Base-by-base conservation (phyloP, 2,329 filamentous ascomycete species). In the Domatiomyces catenatus region DNA sequence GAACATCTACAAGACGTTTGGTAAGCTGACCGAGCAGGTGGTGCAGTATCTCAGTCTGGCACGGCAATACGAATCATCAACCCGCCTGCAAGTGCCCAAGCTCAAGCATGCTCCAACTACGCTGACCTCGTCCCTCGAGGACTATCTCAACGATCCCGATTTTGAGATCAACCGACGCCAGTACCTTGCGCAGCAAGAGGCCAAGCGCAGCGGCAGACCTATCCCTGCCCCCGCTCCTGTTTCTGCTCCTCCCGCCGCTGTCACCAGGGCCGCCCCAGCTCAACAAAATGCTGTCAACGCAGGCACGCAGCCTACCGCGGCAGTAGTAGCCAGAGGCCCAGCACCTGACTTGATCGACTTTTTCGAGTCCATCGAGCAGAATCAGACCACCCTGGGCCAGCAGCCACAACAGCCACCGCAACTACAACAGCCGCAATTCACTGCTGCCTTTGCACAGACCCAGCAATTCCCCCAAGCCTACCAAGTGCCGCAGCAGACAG, bases 21-120 rank as follows among this genome's bases (percentile, higher is more conserved):
- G 87, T 15, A 84, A 80, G 61, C 89, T 94, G 66, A 98, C 92
- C 5, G 89, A 96, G 60, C 80, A 83, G 57, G 90, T 96, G 1
- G 90, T 98, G 15, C 81, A 87, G 60, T 98, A 90, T 62, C 76
- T 98, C 45, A 82, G 83, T 59, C 76, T 90, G 44, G 92, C 92
- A 44, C 80, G 90, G 55, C 84, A 92, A 63, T 92, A 90, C 64
- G 88, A 96, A 68, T 83, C 89, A 63, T 86, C 89, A 56, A 98
- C 92, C 4, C 76, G 90, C 54, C 77, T 98, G 42, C 87, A 95
- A 62, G 93, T 98, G 6, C 92, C 92, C 8, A 95, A 94, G 70
- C 76, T 98, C 58, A 96, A 95, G 70, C 92, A 98, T 65, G 92
- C 92, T 5, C 93, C 92, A 1, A 89, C 93, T 1, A 94, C 92